Evolutionary conservation across 2,329 filamentous ascomycete genomes (phyloP).

Genomic region (Fusarium dlaminii): DNA sequence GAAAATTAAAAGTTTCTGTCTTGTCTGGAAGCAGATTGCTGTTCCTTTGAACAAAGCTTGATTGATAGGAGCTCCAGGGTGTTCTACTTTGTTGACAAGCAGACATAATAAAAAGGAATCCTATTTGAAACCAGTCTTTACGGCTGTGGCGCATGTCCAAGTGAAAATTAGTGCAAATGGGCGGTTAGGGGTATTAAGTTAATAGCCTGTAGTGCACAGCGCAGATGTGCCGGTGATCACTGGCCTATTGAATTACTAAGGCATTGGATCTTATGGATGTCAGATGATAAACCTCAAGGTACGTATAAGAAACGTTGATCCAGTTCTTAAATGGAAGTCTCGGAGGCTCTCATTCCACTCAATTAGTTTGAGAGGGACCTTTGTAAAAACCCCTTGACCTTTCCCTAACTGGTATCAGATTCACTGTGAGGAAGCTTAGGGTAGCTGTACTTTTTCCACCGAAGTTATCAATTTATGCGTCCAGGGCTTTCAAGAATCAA

Average conservation of each 20-base stretch:
- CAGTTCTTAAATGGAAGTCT: background rate
- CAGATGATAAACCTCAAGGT: background rate
- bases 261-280: background rate
- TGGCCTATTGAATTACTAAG: background rate
- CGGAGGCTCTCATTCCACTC: background rate
- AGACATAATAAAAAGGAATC: conserved; percentile 6
- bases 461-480: background rate
- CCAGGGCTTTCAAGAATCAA: background rate
- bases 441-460: background rate
- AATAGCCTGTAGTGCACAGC: background rate
- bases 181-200: background rate
- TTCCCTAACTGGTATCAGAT: background rate
- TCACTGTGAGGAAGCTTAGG: background rate
- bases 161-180: background rate
- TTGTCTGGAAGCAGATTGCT: background rate
- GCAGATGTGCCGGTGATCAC: background rate
- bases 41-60: conserved; percentile 5
- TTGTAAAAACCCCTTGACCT: background rate
- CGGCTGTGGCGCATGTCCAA: background rate
- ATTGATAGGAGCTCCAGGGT: conserved; percentile 8
- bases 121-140: background rate
- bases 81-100: conserved; percentile 1
- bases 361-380: background rate
- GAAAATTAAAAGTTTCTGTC: conserved; percentile 9
- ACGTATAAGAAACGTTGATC: background rate